These are phyloP conservation scores for Zymoseptoria passerinii DNA, from an alignment of 2,329 filamentous ascomycete species.

Conservation along the genomic window DNA sequence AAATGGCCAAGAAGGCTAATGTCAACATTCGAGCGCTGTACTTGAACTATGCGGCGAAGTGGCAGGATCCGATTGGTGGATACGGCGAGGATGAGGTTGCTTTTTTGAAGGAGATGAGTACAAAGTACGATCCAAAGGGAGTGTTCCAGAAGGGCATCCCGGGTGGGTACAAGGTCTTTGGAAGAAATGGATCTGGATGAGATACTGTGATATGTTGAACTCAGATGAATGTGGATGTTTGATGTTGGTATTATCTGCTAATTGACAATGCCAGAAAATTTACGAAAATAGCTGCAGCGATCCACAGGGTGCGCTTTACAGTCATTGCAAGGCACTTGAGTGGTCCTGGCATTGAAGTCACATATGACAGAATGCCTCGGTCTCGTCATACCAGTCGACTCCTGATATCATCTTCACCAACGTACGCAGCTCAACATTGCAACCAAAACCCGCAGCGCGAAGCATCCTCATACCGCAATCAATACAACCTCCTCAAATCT, in stretches of 20 bases:
- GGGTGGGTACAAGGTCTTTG: conserved; percentile 9
- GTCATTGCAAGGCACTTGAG: too few relatives aligned
- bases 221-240: not conserved
- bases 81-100: conserved; percentile 8
- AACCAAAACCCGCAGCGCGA: too few relatives aligned
- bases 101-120: conserved; percentile 4
- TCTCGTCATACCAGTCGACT: too few relatives aligned
- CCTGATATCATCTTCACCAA: too few relatives aligned
- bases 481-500: not conserved
- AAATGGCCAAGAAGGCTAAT: not conserved
- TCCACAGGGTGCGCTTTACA: too few relatives aligned
- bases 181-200: not conserved
- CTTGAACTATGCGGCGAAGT: conserved; percentile 10
- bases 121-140: conserved; percentile 11
- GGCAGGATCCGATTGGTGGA: conserved; percentile 7
- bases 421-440: too few relatives aligned
- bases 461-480: not conserved
- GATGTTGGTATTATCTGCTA: too few relatives aligned
- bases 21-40: conserved; percentile 1
- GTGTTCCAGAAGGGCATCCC: conserved; percentile 8
- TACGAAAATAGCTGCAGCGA: too few relatives aligned
- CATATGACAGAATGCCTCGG: too few relatives aligned
- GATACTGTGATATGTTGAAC: not conserved
- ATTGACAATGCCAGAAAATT: too few relatives aligned
- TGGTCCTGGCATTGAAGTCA: too few relatives aligned